Evolutionary conservation across 164 flowering plant species (phyloP).

Genomic region (Tetracentron sinense): DNA sequence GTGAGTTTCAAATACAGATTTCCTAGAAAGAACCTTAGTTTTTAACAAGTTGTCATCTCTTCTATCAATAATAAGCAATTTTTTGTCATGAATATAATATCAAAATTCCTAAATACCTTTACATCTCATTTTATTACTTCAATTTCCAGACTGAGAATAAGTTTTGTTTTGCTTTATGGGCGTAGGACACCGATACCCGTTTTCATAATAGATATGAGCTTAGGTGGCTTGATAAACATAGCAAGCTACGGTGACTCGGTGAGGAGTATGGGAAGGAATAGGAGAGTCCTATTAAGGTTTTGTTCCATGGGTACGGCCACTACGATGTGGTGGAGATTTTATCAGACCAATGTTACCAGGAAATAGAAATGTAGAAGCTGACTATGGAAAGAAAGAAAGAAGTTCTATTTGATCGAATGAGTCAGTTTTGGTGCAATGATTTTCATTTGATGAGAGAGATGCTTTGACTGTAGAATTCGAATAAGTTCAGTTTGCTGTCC

Average conservation of each 20-base stretch:
- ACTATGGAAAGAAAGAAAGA: background rate
- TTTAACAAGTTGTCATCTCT: too few relatives aligned
- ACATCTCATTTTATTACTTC: background rate
- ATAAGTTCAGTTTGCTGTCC: slow-evolving; percentile 11
- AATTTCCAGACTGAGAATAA: background rate
- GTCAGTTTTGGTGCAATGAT: background rate
- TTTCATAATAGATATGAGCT: slow-evolving; percentile 49
- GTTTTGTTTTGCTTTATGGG: background rate
- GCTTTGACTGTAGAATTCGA: slow-evolving; percentile 3
- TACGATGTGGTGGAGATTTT: slow-evolving; percentile 64
- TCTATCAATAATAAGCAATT: background rate
- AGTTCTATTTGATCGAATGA: slow-evolving; percentile 2
- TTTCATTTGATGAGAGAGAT: background rate
- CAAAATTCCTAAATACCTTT: background rate
- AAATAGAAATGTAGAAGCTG: background rate
- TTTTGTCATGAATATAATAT: background rate
- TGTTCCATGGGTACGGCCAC: slow-evolving; percentile 90
- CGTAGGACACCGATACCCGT: slow-evolving; percentile 67
- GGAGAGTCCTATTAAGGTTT: slow-evolving; percentile 51
- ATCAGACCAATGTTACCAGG: slow-evolving; percentile 2
- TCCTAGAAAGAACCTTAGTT: background rate
- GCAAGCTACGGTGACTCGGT: slow-evolving; percentile 77
- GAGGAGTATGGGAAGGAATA: slow-evolving; percentile 50
- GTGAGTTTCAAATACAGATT: slow-evolving; percentile 33
- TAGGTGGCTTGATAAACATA: slow-evolving; percentile 47